Evolutionary conservation across 176 grass and related monocot species (phyloP), one percentile per base, ranked within the genome.

Genomic region (Poa pratensis): DNA sequence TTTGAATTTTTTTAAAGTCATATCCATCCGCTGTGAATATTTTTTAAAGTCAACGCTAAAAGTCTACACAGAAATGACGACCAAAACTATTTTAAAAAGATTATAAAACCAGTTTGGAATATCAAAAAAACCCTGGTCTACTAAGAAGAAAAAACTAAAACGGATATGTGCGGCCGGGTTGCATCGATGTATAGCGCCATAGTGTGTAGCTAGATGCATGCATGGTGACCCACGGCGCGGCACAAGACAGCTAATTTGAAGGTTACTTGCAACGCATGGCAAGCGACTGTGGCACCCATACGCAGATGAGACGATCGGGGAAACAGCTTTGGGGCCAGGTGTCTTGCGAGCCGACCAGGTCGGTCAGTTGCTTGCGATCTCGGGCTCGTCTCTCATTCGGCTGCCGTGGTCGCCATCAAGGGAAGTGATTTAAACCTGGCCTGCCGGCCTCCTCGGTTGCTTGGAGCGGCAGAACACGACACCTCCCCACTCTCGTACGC

Each of bases 311-410:
- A 61, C 10, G 58, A 61, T 61, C 6, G 16, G 16, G 71, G 46
- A 14, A 19, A 7, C 75, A 60, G 34, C 7, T 26, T n/a, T n/a
- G 9, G 54, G 20, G 19, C 6, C 0, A 57, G 54, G 54, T 57
- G 54, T 19, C 54, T 57, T n/a, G 19, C 19, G 9, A 67, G 82
- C 58, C 82, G 58, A 63, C 70, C 37, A 34, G 55, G 37, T 60
- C 81, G 71, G 72, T 23, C 28, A 53, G 74, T 80, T 86, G 77
- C 85, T 73, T 87, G 57, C 45, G 85, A 71, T 24, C 10, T 0
- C 62, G 43, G 54, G 74, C 83, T 51, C 32, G 32, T 26, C 79
- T 68, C 54, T 58, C 54, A 22, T 58, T 58, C 20, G 7, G 15
- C 22, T 15, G 12, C 27, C 19, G 20, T n/a, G 6, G 30, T 69